Conservation (phyloP, 306 rosid species). For the Sicyos edulis region DNA sequence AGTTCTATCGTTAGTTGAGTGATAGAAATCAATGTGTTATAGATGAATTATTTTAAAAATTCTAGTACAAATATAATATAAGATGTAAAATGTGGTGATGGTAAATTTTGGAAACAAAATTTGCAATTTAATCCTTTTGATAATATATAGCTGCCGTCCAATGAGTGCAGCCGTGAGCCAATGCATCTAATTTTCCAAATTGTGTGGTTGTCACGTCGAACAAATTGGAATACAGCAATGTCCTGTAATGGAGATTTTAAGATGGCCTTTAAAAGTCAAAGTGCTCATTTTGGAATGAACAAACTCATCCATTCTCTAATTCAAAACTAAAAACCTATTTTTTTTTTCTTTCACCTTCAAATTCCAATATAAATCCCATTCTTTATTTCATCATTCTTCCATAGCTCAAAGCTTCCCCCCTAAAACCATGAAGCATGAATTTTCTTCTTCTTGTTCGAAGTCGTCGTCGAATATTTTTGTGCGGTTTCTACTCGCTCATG, state of each 20-base stretch:
- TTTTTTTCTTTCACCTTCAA: too few species aligned
- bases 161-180: not conserved
- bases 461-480: not conserved
- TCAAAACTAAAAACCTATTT: too few species aligned
- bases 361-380: not conserved
- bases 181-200: not conserved
- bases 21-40: too few species aligned
- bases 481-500: not conserved
- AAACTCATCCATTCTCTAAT: too few species aligned
- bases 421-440: not conserved
- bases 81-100: too few species aligned
- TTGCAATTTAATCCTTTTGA: not conserved
- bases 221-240: not conserved
- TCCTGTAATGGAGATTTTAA: not conserved
- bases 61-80: too few species aligned
- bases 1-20: too few species aligned
- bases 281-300: too few species aligned
- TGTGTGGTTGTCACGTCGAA: constrained; percentile 13
- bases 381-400: not conserved
- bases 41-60: too few species aligned
- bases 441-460: not conserved
- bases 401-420: not conserved
- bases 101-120: too few species aligned
- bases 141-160: not conserved
- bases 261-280: not conserved